phyloP scores from a whole-genome alignment of 2,329 filamentous ascomycete genomes.

The Aureobasidium uvarum region DNA sequence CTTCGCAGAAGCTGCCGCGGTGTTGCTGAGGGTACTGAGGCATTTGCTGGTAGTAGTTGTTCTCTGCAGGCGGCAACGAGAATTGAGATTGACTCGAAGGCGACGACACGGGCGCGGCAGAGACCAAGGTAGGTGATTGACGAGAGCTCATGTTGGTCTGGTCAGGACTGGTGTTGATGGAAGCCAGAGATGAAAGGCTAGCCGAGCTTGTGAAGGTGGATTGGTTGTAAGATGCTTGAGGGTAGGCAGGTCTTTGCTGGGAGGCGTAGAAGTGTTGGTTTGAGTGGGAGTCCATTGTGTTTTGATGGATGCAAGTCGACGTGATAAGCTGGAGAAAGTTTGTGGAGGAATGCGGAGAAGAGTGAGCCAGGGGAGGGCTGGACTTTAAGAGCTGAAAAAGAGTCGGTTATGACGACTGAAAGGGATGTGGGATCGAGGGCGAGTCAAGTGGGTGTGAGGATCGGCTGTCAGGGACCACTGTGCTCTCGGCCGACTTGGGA shows the following conservation, averaged over 20 bases:
- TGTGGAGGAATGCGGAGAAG: slow-evolving; percentile 26
- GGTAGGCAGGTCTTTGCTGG: slow-evolving; percentile 38
- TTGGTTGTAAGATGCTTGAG: slow-evolving; percentile 37
- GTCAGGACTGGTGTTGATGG: slow-evolving; percentile 31
- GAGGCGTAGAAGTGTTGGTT: slow-evolving; percentile 21
- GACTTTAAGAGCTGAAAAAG: slow-evolving; percentile 18
- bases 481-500: slow-evolving; percentile 21
- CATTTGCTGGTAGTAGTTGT: slow-evolving; percentile 31
- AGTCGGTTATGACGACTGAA: slow-evolving; percentile 21
- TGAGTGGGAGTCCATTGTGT: slow-evolving; percentile 24
- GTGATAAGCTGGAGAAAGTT: slow-evolving; percentile 23
- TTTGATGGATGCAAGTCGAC: background rate
- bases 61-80: slow-evolving; percentile 33
- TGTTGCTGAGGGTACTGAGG: slow-evolving; percentile 34
- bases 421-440: background rate
- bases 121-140: slow-evolving; percentile 38
- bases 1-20: slow-evolving; percentile 30
- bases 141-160: slow-evolving; percentile 32
- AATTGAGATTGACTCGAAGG: slow-evolving; percentile 37
- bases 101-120: slow-evolving; percentile 38
- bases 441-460: slow-evolving; percentile 8
- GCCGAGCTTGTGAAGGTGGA: slow-evolving; percentile 45
- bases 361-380: slow-evolving; percentile 14
- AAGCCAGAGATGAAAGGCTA: slow-evolving; percentile 44
- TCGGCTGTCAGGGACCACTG: slow-evolving; percentile 8